phyloP scores from a whole-genome alignment of 78 protist genomes.

The Guillardia theta region DNA sequence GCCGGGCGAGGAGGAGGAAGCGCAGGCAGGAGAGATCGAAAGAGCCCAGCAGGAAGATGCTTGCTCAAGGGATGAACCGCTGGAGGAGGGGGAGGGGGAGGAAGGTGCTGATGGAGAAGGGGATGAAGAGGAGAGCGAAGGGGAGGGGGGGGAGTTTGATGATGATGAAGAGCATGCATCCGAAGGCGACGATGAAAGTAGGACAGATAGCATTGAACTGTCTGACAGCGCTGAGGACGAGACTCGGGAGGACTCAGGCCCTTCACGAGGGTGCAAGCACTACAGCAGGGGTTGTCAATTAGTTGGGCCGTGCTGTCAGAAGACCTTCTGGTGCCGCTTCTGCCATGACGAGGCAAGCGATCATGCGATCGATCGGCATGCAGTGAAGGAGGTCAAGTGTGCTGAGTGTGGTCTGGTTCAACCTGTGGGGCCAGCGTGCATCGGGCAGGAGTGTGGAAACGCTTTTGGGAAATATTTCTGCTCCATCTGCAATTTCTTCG shows the following conservation, averaged over 20 bases:
- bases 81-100: not conserved
- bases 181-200: not conserved
- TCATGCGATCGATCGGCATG: conserved; percentile 44
- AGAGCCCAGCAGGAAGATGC: not conserved
- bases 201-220: no score
- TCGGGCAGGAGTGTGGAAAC: not conserved
- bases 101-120: not conserved
- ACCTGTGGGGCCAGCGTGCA: not conserved
- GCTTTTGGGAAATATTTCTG: conserved; percentile 46
- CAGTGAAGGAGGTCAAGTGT: conserved; percentile 15
- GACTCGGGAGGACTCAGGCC: no score
- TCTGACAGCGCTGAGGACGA: no score
- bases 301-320: conserved; percentile 35
- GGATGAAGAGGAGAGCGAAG: not conserved
- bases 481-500: conserved; percentile 43
- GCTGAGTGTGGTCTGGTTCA: conserved; percentile 9
- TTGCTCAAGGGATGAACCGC: not conserved
- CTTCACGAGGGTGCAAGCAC: conserved; percentile 26
- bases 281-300: conserved; percentile 34
- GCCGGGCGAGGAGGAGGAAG: no score
- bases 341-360: conserved; percentile 26
- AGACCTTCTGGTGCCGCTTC: conserved; percentile 36
- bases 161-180: not conserved
- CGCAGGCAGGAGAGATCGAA: no score
- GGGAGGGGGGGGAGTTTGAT: no score